Evolutionary conservation across 306 rosid genomes (phyloP).

Genomic region (Fragaria ananassa): DNA sequence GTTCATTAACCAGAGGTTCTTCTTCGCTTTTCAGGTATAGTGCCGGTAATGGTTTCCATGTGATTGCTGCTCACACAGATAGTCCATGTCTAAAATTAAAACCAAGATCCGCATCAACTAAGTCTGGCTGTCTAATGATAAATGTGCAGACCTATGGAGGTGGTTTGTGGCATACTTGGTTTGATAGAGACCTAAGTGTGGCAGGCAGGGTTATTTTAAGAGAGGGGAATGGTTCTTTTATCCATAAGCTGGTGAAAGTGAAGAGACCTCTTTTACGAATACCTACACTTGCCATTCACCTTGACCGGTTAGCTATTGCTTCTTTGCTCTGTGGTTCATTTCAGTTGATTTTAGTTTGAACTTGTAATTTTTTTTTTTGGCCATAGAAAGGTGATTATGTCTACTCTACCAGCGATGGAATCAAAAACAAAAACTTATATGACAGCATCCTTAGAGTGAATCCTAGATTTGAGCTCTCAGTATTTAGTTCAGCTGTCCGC

Average conservation of each 20-base stretch:
- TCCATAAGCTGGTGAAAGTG: conserved; percentile 88
- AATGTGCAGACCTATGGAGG: conserved; percentile 92
- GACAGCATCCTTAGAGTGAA: neutral
- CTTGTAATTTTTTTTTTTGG: neutral
- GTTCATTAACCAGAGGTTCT: conserved; percentile 14
- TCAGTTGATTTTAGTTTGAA: conserved; percentile 4
- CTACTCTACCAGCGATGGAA: neutral
- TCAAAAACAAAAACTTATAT: neutral
- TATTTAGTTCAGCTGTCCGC: neutral
- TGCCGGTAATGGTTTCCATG: conserved; percentile 77
- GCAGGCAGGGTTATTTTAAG: conserved; percentile 88
- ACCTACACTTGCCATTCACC: conserved; percentile 97
- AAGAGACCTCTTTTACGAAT: conserved; percentile 77
- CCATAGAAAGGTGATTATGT: neutral
- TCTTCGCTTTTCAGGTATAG: conserved; percentile 54
- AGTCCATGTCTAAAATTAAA: conserved; percentile 91
- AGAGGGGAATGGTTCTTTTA: conserved; percentile 39
- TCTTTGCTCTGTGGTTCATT: conserved; percentile 5
- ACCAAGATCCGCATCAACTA: conserved; percentile 76
- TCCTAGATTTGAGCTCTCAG: neutral
- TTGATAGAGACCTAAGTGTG: conserved; percentile 93
- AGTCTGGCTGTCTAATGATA: conserved; percentile 67
- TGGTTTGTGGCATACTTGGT: conserved; percentile 98
- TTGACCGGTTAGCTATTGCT: conserved; percentile 62
- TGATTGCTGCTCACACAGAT: conserved; percentile 93